A percentile compares a stretch with the other conserved stretches of the same genome.
These are phyloP conservation scores for Larix kaempferi DNA, from an alignment of 75 land plant species.

Conservation along the genomic window DNA sequence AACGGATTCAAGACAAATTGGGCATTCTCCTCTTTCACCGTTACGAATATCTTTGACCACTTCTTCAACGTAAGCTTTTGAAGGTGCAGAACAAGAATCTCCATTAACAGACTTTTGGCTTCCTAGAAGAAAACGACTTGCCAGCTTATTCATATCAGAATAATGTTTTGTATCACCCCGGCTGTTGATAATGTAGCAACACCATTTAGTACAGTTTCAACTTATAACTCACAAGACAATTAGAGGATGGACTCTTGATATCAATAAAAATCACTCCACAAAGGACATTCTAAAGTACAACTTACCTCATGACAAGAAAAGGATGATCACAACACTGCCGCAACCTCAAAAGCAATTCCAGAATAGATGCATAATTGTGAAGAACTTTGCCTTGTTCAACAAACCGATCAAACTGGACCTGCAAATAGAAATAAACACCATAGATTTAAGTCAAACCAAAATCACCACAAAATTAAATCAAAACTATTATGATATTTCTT, in stretches of 20 bases:
- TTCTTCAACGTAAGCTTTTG: slow-evolving; percentile 67
- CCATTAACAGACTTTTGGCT: slow-evolving; percentile 7
- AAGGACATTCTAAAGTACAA: not conserved
- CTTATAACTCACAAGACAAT: not conserved
- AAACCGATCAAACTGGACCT: slow-evolving; percentile 91
- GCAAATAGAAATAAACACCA: slow-evolving; percentile 1
- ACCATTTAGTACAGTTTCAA: not conserved
- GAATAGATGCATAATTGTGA: slow-evolving; percentile 87
- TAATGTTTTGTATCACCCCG: slow-evolving; percentile 66
- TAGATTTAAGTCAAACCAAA: not conserved
- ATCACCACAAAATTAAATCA: not conserved
- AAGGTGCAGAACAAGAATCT: slow-evolving; percentile 19
- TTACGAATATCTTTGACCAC: slow-evolving; percentile 64
- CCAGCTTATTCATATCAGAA: slow-evolving; percentile 69
- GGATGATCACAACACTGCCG: slow-evolving; percentile 97
- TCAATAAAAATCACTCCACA: not conserved
- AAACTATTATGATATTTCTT: no score
- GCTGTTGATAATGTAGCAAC: slow-evolving; percentile 27
- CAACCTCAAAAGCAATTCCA: slow-evolving; percentile 77
- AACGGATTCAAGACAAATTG: slow-evolving; percentile 80
- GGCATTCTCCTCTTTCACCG: slow-evolving; percentile 79
- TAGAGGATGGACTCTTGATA: not conserved
- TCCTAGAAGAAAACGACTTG: slow-evolving; percentile 51
- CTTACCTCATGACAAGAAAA: slow-evolving; percentile 87
- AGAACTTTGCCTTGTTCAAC: slow-evolving; percentile 89